Conservation (phyloP, 2,329 filamentous ascomycete genomes). For the Beauveria sp. region DNA sequence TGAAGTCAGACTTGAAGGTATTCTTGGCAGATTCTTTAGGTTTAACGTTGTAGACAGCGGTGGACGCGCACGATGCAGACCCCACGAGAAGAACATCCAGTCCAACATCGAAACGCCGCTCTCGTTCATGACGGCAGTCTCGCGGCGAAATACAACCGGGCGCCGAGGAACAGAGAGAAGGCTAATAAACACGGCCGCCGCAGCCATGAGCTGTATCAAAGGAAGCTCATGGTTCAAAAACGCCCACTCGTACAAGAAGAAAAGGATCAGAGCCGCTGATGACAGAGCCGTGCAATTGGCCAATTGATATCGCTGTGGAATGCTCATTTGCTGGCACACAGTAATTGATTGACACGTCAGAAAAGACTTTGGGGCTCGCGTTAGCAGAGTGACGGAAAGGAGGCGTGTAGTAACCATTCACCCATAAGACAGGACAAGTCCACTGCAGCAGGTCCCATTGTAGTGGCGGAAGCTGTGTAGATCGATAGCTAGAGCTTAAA, state of each 20-base stretch:
- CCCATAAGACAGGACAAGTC: conserved; percentile 3
- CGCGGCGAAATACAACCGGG: background rate
- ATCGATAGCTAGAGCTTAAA: background rate
- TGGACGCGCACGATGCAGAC: background rate
- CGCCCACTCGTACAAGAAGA: background rate
- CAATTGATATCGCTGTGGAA: background rate
- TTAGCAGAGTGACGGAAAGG: background rate
- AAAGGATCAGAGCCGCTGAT: background rate
- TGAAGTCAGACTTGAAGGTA: background rate
- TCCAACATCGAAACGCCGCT: background rate
- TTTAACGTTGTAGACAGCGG: background rate
- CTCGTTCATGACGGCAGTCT: background rate
- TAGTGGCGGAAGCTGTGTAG: background rate
- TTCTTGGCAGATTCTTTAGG: background rate
- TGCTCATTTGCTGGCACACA: background rate
- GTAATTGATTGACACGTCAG: background rate
- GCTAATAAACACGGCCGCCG: background rate
- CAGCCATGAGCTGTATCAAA: background rate
- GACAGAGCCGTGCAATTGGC: background rate
- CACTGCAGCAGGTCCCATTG: background rate
- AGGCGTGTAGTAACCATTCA: background rate
- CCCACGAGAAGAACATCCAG: conserved; percentile 4
- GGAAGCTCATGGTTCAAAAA: background rate
- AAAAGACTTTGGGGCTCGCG: background rate
- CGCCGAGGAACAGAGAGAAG: background rate